Percentiles rank a stretch among this genome's conserved stretches.
Evolutionary conservation across 306 rosid species (phyloP).

Genomic region (Citrullus amarus): DNA sequence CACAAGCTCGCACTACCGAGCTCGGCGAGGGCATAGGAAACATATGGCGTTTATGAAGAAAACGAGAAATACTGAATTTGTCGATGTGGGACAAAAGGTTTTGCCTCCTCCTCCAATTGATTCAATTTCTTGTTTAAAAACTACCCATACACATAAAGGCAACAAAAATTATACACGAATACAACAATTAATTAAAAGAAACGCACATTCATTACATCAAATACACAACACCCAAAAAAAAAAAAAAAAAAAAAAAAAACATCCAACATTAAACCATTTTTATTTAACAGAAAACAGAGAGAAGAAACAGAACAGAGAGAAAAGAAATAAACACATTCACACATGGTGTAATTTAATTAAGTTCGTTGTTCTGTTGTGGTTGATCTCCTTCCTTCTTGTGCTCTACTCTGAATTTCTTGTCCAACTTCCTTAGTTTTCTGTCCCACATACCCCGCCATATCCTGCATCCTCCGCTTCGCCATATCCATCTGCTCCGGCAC

Average conservation of each 20-base stretch:
- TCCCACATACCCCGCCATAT: constrained; percentile 29
- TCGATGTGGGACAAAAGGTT: no score
- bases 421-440: constrained; percentile 56
- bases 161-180: no score
- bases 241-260: background rate
- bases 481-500: constrained; percentile 26
- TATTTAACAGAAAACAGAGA: background rate
- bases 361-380: background rate
- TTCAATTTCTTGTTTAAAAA: no score
- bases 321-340: background rate
- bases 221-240: background rate
- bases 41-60: no score
- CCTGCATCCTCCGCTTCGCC: constrained; percentile 31
- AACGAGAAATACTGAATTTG: no score
- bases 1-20: no score
- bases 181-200: background rate
- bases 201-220: background rate
- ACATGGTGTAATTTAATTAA: background rate
- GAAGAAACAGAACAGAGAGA: background rate
- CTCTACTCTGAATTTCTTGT: constrained; percentile 34
- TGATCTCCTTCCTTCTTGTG: constrained; percentile 36
- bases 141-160: no score
- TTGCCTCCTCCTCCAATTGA: no score
- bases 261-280: background rate
- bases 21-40: fast-evolving